Evolutionary conservation across 78 protist species (phyloP).

Genomic region (Cavenderia fasciculata): DNA sequence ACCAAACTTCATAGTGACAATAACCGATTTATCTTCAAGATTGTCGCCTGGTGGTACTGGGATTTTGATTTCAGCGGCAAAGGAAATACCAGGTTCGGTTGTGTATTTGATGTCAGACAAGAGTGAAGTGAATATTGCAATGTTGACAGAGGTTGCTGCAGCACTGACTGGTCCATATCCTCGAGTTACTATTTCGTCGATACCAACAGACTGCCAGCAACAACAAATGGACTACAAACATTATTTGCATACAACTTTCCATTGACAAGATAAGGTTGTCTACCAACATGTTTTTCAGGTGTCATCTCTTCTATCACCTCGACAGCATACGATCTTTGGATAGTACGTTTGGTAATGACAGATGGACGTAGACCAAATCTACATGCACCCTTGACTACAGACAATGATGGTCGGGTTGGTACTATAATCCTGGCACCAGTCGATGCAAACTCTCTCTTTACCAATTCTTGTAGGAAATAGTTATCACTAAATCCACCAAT

Average conservation of each 20-base stretch:
- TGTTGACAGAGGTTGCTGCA: background rate
- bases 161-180: background rate
- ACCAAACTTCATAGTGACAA: background rate
- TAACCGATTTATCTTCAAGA: background rate
- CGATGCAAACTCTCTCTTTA: background rate
- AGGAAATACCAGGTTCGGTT: background rate
- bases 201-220: background rate
- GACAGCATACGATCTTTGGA: background rate
- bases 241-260: background rate
- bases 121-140: background rate
- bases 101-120: background rate
- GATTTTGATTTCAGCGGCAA: background rate
- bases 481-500: conserved; percentile 21
- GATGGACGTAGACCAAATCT: conserved; percentile 15
- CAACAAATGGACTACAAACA: background rate
- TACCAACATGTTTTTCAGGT: background rate
- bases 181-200: conserved; percentile 1
- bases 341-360: background rate
- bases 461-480: background rate
- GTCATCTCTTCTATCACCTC: background rate
- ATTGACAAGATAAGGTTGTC: background rate
- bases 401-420: background rate
- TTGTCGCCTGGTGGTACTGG: background rate
- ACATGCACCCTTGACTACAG: background rate
- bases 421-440: conserved; percentile 12